Percentiles rank a stretch among this genome's conserved stretches.
phyloP scores from a whole-genome alignment of 2,329 filamentous ascomycete species.

The Claviceps arundinis region DNA sequence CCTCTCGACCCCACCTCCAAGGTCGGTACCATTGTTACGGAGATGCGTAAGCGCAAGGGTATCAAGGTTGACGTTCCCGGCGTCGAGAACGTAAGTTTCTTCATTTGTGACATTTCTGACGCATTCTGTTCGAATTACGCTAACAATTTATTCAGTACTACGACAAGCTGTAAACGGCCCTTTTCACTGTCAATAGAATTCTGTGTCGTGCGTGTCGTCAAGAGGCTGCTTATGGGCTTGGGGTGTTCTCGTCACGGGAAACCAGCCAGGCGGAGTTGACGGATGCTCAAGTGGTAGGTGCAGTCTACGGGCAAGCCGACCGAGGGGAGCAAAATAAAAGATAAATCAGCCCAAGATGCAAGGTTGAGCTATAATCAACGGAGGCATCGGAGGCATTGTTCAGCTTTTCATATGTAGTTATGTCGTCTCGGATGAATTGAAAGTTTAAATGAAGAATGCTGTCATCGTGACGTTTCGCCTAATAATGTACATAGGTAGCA shows the following conservation, averaged over 20 bases:
- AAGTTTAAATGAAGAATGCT: conserved; percentile 20
- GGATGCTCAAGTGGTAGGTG: conserved; percentile 9
- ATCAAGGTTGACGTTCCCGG: conserved; percentile 90
- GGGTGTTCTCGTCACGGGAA: conserved; percentile 14
- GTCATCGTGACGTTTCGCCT: too few relatives aligned
- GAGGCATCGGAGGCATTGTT: conserved; percentile 17
- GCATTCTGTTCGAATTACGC: neutral
- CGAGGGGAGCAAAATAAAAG: neutral
- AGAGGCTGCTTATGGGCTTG: conserved; percentile 22
- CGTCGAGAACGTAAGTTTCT: conserved; percentile 77
- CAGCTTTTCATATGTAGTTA: conserved; percentile 30
- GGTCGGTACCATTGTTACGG: conserved; percentile 69
- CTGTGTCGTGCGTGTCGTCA: conserved; percentile 29
- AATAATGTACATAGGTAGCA: too few relatives aligned
- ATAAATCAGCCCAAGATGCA: conserved; percentile 15
- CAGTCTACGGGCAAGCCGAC: conserved; percentile 16
- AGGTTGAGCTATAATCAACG: conserved; percentile 24
- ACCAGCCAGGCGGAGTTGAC: conserved; percentile 9
- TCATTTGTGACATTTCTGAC: neutral
- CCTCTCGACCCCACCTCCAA: conserved; percentile 72
- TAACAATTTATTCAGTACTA: conserved; percentile 56
- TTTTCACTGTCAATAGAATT: conserved; percentile 31
- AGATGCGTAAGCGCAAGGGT: conserved; percentile 99
- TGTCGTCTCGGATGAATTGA: conserved; percentile 28
- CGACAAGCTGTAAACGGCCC: conserved; percentile 80